Evolutionary conservation across 371 early-diverging fungal genomes (phyloP).

Genomic region (Lichtheimia hyalospora): DNA sequence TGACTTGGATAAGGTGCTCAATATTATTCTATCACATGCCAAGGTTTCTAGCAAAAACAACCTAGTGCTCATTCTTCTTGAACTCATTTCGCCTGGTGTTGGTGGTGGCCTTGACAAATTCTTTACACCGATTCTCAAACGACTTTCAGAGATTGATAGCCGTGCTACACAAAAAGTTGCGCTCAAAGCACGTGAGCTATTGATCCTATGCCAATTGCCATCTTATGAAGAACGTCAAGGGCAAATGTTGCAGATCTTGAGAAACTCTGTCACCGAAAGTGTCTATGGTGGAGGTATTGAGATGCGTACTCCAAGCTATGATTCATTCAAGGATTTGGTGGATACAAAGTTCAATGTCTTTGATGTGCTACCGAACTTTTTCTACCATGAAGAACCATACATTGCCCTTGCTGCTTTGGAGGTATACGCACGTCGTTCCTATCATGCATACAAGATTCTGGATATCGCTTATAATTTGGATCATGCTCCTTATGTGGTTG

Average conservation of each 20-base stretch:
- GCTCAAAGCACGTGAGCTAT: conserved; percentile 88
- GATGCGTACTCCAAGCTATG: conserved; percentile 76
- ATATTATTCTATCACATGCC: conserved; percentile 79
- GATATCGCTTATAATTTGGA: conserved; percentile 80
- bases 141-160: conserved; percentile 78
- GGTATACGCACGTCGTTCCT: conserved; percentile 93
- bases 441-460: conserved; percentile 92
- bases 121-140: conserved; percentile 81
- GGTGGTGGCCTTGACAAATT: conserved; percentile 69
- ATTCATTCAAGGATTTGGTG: conserved; percentile 84
- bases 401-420: conserved; percentile 89
- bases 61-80: conserved; percentile 75
- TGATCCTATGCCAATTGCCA: conserved; percentile 92
- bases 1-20: conserved; percentile 75
- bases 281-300: conserved; percentile 74
- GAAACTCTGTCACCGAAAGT: conserved; percentile 78
- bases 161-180: conserved; percentile 85
- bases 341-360: conserved; percentile 93
- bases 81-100: conserved; percentile 67
- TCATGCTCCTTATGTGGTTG: conserved; percentile 66
- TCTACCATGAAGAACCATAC: conserved; percentile 80
- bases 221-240: conserved; percentile 86
- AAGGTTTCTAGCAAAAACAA: conserved; percentile 81
- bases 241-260: conserved; percentile 84
- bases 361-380: conserved; percentile 93